Conservation (phyloP, 441 rosid genomes). For the Melastoma candidum region DNA sequence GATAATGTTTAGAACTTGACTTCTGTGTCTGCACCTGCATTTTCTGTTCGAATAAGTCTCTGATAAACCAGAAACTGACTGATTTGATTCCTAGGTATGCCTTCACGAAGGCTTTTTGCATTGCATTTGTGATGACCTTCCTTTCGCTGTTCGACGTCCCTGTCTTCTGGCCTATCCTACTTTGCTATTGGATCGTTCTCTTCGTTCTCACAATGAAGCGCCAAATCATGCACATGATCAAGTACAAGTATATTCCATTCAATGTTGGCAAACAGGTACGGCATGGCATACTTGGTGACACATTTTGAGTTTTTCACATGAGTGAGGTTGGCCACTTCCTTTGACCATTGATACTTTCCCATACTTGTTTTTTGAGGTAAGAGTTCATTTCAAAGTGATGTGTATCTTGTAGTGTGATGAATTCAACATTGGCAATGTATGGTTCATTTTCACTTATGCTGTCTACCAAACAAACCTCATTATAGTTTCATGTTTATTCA, state of each 20-base stretch:
- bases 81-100: slow-evolving; percentile 7
- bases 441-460: too few species aligned
- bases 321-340: too few species aligned
- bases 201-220: slow-evolving; percentile 11
- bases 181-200: slow-evolving; percentile 7
- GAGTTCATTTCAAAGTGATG: not conserved
- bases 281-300: not conserved
- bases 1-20: not conserved
- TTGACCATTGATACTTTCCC: too few species aligned
- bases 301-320: too few species aligned
- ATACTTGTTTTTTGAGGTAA: too few species aligned
- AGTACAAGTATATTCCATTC: slow-evolving; percentile 7
- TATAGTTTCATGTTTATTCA: not conserved
- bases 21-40: too few species aligned
- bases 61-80: slow-evolving; percentile 2
- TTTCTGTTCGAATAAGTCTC: not conserved
- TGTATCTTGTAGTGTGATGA: not conserved
- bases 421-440: not conserved
- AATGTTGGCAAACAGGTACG: slow-evolving; percentile 8
- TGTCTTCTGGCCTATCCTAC: slow-evolving; percentile 10
- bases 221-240: slow-evolving; percentile 10
- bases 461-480: too few species aligned
- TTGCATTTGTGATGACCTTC: slow-evolving; percentile 11
- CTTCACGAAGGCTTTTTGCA: slow-evolving; percentile 7
- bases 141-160: slow-evolving; percentile 7